phyloP scores from a whole-genome alignment of 2,329 filamentous ascomycete species.

The Teratosphaeriaceae sp. region DNA sequence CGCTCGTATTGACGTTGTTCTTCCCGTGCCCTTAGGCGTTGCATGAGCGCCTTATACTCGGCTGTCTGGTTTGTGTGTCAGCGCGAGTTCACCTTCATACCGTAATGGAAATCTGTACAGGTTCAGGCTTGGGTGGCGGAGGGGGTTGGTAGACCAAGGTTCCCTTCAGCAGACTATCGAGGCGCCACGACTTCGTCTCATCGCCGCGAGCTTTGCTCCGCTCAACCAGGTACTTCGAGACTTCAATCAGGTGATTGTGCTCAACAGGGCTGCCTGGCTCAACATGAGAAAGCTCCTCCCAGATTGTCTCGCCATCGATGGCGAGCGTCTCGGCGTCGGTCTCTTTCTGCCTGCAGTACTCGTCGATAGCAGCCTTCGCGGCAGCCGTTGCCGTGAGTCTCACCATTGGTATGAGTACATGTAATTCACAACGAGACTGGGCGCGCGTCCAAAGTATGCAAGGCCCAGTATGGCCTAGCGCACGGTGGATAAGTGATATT shows the following conservation, averaged over 20 bases:
- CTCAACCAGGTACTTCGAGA: constrained; percentile 50
- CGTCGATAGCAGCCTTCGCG: constrained; percentile 56
- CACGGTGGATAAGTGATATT: neutral
- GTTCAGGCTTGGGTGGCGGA: constrained; percentile 70
- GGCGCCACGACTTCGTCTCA: constrained; percentile 34
- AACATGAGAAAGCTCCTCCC: constrained; percentile 11
- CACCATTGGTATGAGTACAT: constrained; percentile 56
- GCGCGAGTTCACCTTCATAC: constrained; percentile 9
- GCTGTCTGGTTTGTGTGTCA: constrained; percentile 48
- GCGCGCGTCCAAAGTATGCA: too few relatives aligned
- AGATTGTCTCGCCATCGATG: constrained; percentile 7
- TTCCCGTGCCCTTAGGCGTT: constrained; percentile 71
- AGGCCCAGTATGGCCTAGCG: neutral
- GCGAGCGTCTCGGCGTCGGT: constrained; percentile 3
- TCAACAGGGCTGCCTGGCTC: constrained; percentile 61
- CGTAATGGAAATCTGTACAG: constrained; percentile 47
- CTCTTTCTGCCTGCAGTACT: constrained; percentile 14
- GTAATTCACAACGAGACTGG: too few relatives aligned
- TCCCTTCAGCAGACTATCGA: constrained; percentile 67
- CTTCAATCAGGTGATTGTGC: constrained; percentile 59
- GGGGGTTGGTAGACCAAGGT: constrained; percentile 70
- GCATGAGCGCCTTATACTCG: constrained; percentile 85
- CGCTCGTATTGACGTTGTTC: constrained; percentile 76
- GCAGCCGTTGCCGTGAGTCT: constrained; percentile 67
- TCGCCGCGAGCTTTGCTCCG: constrained; percentile 12